phyloP scores from a whole-genome alignment of 1,139 yeast genomes.

The Lodderomyces pseudojiufengensis region DNA sequence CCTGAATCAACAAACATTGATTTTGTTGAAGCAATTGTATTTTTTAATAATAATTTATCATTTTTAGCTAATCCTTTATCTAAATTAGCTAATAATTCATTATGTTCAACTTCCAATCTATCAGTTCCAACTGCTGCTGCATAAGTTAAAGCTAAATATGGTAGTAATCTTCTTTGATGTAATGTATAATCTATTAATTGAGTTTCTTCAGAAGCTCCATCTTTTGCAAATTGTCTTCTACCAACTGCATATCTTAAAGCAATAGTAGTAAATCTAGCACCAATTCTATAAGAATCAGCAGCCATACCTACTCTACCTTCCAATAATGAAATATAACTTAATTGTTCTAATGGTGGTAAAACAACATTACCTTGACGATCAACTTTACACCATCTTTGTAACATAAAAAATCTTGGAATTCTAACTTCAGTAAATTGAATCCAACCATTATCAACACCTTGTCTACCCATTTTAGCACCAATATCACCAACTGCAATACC shows the following conservation, averaged over 20 bases:
- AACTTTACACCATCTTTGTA: conserved; percentile 76
- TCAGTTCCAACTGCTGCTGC: conserved; percentile 73
- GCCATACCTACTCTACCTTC: conserved; percentile 93
- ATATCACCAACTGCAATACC: conserved; percentile 87
- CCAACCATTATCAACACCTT: conserved; percentile 92
- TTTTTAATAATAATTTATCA: conserved; percentile 37
- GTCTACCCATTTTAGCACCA: conserved; percentile 92
- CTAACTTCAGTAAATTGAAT: conserved; percentile 80
- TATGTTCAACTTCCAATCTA: conserved; percentile 55
- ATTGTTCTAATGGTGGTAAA: conserved; percentile 79
- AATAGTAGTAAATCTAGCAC: conserved; percentile 76
- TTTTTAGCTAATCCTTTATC: conserved; percentile 50
- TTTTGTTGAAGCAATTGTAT: conserved; percentile 63
- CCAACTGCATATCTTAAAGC: conserved; percentile 88
- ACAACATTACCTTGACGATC: conserved; percentile 65
- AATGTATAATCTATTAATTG: conserved; percentile 78
- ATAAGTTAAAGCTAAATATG: conserved; percentile 75
- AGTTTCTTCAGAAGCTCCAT: conserved; percentile 41
- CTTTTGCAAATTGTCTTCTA: conserved; percentile 73
- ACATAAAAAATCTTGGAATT: conserved; percentile 80
- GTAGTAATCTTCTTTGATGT: conserved; percentile 83
- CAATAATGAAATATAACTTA: conserved; percentile 80
- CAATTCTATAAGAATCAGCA: conserved; percentile 73
- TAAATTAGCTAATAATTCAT: conserved; percentile 49
- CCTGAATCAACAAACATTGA: conserved; percentile 83